Percentiles rank a stretch among this genome's conserved stretches.
phyloP scores from a whole-genome alignment of 805 yeast species.

The Monosporozyma yasuniensis region DNA sequence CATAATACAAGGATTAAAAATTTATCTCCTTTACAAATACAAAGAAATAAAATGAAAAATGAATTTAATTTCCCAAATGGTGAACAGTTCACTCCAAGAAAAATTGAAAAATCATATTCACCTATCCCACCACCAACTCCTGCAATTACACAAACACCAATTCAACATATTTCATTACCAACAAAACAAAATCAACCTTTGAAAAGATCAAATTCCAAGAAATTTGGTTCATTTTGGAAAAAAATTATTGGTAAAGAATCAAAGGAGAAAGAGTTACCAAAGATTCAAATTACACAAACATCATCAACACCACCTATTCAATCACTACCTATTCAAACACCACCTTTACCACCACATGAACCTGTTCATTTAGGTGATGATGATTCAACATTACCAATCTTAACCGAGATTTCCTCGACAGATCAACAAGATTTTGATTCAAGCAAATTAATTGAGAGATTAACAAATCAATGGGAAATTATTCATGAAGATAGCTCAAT shows the following conservation, averaged over 20 bases:
- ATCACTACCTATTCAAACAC: not conserved
- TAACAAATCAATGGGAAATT: constrained; percentile 19
- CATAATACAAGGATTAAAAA: not conserved
- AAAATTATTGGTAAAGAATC: not conserved
- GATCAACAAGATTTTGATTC: constrained; percentile 1
- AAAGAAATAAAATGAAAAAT: constrained; percentile 23
- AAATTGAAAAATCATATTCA: not conserved
- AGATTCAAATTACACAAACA: not conserved
- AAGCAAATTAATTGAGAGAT: constrained; percentile 5
- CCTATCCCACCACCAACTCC: not conserved
- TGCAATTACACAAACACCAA: not conserved
- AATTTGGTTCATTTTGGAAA: constrained; percentile 4
- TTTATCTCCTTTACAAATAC: constrained; percentile 25
- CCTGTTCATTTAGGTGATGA: not conserved
- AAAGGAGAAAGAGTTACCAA: not conserved
- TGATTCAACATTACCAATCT: not conserved
- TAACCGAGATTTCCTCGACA: not conserved
- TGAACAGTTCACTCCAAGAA: constrained; percentile 27
- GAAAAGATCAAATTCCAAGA: constrained; percentile 2
- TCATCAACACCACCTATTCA: not conserved
- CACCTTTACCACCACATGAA: not conserved
- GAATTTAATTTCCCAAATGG: constrained; percentile 30
- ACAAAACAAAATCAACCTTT: not conserved
- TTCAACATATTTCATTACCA: not conserved
- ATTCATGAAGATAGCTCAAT: constrained; percentile 10